phyloP scores from a whole-genome alignment of 345 rosid genomes.

The Eucalyptus caleyi region DNA sequence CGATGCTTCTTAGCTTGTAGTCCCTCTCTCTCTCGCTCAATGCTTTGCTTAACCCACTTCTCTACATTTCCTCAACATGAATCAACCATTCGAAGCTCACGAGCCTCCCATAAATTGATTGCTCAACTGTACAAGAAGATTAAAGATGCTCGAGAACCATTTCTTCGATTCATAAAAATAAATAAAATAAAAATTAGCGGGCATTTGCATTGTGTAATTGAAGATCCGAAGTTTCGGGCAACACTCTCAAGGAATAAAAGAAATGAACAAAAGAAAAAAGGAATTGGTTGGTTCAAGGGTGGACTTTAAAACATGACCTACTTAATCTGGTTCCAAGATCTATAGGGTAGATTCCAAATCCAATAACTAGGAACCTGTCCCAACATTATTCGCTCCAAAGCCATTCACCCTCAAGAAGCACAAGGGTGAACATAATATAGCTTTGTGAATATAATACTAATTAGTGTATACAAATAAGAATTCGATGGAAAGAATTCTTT shows the following conservation, averaged over 20 bases:
- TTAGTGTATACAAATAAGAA: neutral
- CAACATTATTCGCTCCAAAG: neutral
- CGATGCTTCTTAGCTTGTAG: no score
- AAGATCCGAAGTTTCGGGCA: neutral
- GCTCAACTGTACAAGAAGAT: neutral
- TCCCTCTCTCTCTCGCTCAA: neutral
- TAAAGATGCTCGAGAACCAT: neutral
- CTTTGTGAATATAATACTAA: neutral
- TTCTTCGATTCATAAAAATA: neutral
- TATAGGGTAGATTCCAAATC: neutral
- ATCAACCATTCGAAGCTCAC: neutral
- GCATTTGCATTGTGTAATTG: neutral
- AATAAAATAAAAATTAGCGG: neutral
- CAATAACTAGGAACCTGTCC: neutral
- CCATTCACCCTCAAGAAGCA: neutral
- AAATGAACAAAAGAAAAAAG: neutral
- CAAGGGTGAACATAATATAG: neutral
- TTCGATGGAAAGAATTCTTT: neutral
- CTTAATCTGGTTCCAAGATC: accelerated
- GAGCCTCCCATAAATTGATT: neutral
- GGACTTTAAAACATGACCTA: neutral
- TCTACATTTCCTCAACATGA: neutral
- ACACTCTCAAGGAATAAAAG: neutral
- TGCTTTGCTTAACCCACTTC: neutral
- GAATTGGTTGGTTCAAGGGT: neutral